A percentile compares a stretch with the other conserved stretches of the same genome.
phyloP scores from a whole-genome alignment of 768 basidiomycete species.

The Pulveroboletus frians region DNA sequence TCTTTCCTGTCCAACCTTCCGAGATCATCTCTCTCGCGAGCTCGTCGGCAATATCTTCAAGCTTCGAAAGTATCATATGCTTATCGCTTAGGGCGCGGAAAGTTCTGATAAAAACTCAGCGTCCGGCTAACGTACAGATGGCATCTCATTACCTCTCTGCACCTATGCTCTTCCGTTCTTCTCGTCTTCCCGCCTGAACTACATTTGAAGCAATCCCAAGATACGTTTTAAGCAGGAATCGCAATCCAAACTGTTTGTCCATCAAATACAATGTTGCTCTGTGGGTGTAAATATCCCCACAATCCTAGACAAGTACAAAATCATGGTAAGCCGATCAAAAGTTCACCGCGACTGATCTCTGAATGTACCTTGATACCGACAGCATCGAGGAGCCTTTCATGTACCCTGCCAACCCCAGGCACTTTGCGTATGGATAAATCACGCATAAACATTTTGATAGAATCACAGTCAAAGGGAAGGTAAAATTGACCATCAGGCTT shows the following conservation, averaged over 20 bases:
- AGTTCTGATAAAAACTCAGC: constrained; percentile 45
- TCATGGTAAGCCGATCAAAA: neutral
- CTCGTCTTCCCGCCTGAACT: constrained; percentile 69
- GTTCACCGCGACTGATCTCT: neutral
- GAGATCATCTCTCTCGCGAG: constrained; percentile 75
- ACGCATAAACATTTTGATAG: constrained; percentile 72
- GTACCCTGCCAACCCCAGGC: constrained; percentile 87
- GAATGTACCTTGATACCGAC: constrained; percentile 68
- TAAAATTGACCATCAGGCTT: constrained; percentile 93
- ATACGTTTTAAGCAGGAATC: constrained; percentile 70
- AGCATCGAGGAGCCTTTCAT: constrained; percentile 80
- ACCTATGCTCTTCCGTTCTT: constrained; percentile 89
- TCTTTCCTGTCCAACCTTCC: constrained; percentile 82
- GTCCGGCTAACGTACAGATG: neutral
- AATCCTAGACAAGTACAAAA: constrained; percentile 47
- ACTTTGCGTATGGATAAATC: constrained; percentile 82
- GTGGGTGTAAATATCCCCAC: constrained; percentile 81
- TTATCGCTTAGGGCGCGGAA: constrained; percentile 66
- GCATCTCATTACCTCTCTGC: constrained; percentile 60
- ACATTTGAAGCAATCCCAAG: constrained; percentile 84
- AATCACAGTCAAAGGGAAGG: constrained; percentile 57
- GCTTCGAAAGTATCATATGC: constrained; percentile 63
- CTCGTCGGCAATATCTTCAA: constrained; percentile 76
- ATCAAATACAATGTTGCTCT: constrained; percentile 72
- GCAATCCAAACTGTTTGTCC: constrained; percentile 82